Base-by-base conservation (phyloP, 2,329 filamentous ascomycete genomes). In the Alternaria arborescens region DNA sequence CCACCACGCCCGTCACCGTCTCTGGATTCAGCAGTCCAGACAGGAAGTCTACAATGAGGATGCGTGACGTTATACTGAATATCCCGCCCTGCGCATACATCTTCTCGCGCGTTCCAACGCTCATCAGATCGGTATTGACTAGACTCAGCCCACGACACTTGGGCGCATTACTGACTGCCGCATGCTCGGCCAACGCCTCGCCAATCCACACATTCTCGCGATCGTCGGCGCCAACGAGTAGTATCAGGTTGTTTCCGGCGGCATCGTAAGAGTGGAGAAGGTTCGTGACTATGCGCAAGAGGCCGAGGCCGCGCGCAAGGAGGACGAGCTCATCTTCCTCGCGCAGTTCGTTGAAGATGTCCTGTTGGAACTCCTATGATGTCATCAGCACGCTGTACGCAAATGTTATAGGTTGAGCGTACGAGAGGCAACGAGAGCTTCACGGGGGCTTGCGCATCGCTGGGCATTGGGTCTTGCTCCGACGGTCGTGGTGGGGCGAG, bases 181-280 rank as follows among this genome's bases (percentile, higher is more conserved):
- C 94, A 82, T 98, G 94, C 81, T 99, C 95, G 24, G 95, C 95
- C 75, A 99, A 83, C 30, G 93, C 92, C 82, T 98, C 95, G 68
- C 95, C 95, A 61, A 99, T 93, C 94, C 94, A 98, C 57, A 90
- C 89, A 87, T 97, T 97, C 76, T 99, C 95, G 61, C 92, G 88
- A 34, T 97, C 93, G 61, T 95, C 91, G 36, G 95, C 94, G 10
- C 93, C 94, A 42, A 98, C 88, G 20, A 99, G 82, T 44, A 99
- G 84, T 50, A 99, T 89, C 55, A 99, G 83, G 74, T 97, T 98
- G 80, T 95, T 96, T 14, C 95, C 95, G 4, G 93, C 93, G 1
- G 93, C 94, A 85, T 99, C 95, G 81, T 97, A 97, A 20, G 94
- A 94, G 80, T 99, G 95, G 28, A 99, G 87, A 40, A 99, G 87